Evolutionary conservation across 805 yeast species (phyloP).

Genomic region (Metschnikowia proteae): DNA sequence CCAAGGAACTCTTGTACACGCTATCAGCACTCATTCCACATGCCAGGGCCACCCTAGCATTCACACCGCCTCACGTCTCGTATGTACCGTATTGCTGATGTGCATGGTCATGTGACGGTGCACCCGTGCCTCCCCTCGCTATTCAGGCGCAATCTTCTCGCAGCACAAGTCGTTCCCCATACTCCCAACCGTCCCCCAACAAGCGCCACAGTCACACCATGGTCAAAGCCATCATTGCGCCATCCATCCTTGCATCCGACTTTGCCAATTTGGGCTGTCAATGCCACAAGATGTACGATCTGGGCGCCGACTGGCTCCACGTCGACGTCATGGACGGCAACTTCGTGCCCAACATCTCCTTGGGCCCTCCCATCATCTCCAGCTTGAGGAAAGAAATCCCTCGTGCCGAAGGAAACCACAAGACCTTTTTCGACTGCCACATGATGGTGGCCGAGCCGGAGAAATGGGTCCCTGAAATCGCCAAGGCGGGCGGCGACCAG

Average conservation of each 20-base stretch:
- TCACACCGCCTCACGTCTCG: no score
- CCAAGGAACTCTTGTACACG: no score
- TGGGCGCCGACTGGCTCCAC: slow-evolving; percentile 95
- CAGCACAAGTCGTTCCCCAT: not conserved
- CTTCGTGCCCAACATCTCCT: slow-evolving; percentile 92
- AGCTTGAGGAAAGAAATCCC: slow-evolving; percentile 78
- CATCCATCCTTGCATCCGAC: slow-evolving; percentile 89
- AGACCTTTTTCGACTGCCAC: slow-evolving; percentile 83
- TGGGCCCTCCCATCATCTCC: slow-evolving; percentile 87
- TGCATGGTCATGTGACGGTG: no score
- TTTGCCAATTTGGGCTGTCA: slow-evolving; percentile 87
- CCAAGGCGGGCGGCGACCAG: slow-evolving; percentile 91
- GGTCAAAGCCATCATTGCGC: slow-evolving; percentile 87
- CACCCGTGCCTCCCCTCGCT: no score
- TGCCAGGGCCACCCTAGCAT: no score
- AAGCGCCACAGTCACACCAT: slow-evolving; percentile 27
- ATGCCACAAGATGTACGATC: slow-evolving; percentile 72
- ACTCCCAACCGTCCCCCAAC: not conserved
- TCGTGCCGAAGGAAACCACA: slow-evolving; percentile 39
- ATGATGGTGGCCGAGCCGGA: slow-evolving; percentile 96
- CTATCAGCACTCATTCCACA: no score
- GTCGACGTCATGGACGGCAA: slow-evolving; percentile 99
- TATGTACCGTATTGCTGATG: no score
- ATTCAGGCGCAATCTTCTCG: no score
- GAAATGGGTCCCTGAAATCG: slow-evolving; percentile 90